Evolutionary conservation across 1,139 yeast genomes (phyloP).

Genomic region (Pichia sp.): DNA sequence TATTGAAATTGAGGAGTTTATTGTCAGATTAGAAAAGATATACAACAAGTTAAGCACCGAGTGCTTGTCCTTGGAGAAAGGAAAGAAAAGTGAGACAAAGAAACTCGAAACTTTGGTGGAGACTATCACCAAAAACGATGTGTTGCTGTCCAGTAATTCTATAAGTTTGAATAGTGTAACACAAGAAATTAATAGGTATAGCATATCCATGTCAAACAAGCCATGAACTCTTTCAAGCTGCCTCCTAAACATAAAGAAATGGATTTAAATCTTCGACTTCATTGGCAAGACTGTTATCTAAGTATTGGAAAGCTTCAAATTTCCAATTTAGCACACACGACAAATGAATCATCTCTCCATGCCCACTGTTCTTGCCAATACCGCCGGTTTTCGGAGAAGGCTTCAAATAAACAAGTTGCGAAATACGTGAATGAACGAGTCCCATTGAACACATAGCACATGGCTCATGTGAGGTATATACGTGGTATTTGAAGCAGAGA

Average conservation of each 20-base stretch:
- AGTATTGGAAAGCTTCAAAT: constrained; percentile 66
- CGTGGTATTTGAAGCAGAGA: constrained; percentile 70
- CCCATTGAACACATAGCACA: constrained; percentile 98
- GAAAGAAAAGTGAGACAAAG: background rate
- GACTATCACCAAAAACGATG: background rate
- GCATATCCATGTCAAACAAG: too few relatives aligned
- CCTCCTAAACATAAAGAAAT: constrained; percentile 21
- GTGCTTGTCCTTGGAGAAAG: background rate
- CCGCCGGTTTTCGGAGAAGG: constrained; percentile 50
- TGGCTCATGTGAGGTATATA: constrained; percentile 92
- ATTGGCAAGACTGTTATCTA: constrained; percentile 32
- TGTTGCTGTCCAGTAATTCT: background rate
- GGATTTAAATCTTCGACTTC: constrained; percentile 27
- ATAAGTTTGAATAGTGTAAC: background rate
- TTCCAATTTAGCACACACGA: constrained; percentile 72
- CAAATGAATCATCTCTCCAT: constrained; percentile 71
- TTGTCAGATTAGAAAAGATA: constrained; percentile 4
- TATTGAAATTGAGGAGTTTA: constrained; percentile 5
- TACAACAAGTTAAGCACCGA: constrained; percentile 3
- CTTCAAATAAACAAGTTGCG: constrained; percentile 59
- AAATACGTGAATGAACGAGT: constrained; percentile 80
- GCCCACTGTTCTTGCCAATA: constrained; percentile 54
- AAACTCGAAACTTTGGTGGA: background rate
- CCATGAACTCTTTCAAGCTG: background rate
- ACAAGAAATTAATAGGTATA: constrained; percentile 1